Evolutionary conservation across 345 rosid genomes (phyloP).

Genomic region (Erodium maritimum): DNA sequence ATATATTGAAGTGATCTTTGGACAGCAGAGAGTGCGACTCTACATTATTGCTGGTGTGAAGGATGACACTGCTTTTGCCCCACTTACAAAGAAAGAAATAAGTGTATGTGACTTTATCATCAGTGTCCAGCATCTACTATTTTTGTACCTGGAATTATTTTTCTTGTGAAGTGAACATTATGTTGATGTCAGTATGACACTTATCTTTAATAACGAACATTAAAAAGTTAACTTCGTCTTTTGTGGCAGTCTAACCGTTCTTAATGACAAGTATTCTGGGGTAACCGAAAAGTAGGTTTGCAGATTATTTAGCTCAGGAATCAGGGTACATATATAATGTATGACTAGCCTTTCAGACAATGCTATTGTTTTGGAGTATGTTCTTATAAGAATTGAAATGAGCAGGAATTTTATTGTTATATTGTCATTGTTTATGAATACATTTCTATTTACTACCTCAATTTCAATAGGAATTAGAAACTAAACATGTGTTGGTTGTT

Average conservation of each 20-base stretch:
- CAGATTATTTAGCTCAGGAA: too few species aligned
- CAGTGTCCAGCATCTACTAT: neutral
- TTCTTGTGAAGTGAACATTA: neutral
- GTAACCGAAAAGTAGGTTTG: neutral
- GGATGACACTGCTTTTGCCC: slow-evolving; percentile 88
- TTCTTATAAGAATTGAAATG: neutral
- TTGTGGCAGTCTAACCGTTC: neutral
- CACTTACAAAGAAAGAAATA: slow-evolving; percentile 94
- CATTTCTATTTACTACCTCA: neutral
- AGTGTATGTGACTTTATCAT: slow-evolving; percentile 47
- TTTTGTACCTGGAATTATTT: neutral
- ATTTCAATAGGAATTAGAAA: too few species aligned
- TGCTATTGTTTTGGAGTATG: neutral
- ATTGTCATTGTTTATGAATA: neutral
- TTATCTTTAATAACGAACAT: too few species aligned
- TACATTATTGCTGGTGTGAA: slow-evolving; percentile 85
- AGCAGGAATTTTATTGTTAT: neutral
- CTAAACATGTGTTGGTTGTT: too few species aligned
- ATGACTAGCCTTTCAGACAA: too few species aligned
- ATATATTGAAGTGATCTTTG: slow-evolving; percentile 70
- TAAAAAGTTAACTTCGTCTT: too few species aligned
- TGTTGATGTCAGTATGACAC: too few species aligned
- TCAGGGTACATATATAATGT: too few species aligned
- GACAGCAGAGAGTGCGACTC: slow-evolving; percentile 92
- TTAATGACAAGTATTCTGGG: neutral